Base-by-base conservation (phyloP, 352 stramenopile species). In the Phytophthora cactorum region DNA sequence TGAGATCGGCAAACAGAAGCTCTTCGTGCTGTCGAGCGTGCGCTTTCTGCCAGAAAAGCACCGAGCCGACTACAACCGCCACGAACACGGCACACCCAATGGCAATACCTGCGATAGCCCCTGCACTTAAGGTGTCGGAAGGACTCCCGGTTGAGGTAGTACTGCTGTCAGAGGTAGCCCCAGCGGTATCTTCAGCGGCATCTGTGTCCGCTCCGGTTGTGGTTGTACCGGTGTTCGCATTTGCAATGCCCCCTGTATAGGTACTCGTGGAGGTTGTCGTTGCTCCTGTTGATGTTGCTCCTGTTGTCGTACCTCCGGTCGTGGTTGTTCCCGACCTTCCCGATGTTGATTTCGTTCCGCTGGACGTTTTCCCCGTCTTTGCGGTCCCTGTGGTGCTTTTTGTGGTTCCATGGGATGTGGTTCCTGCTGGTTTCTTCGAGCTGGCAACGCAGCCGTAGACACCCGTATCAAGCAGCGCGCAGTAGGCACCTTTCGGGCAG, bases 1-100 rank as follows among this genome's bases (percentile, higher is more conserved):
- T 72, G 28, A 74, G 53, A 28, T 70, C 66, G 5, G 66, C 45
- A 27, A 74, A 74, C 28, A 74, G 49, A 22, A 66, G 70, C 22
- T 52, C 60, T 17, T 74, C 66, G 49, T 45, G 60, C 28, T 70
- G 66, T 4, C 47, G 60, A 32, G 54, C 66, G 41, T 70, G 27
- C 14, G 62, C 46, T 51, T 65, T 65, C 55, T 74, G 66, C 15
- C 54, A 15, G 43, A 66, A 70, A 9, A 74, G 47, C 32, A 74
- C 53, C 0, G 61, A 43, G 11, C 60, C 61, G 2, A 74, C 60
- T 25, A 74, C 43, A 28, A 65, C 32, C 15, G 66, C 66, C 17
- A 70, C 60, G 29, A 74, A 64, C 10, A 66, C 53, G 22, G 31
- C 60, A 51, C 66, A 66, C 2, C 52, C 66, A 28, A 74, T 45